A percentile compares a stretch with the other conserved stretches of the same genome.
Evolutionary conservation across 1,284 basidiomycete genomes (phyloP).

Genomic region (Vanrija pseudolonga): DNA sequence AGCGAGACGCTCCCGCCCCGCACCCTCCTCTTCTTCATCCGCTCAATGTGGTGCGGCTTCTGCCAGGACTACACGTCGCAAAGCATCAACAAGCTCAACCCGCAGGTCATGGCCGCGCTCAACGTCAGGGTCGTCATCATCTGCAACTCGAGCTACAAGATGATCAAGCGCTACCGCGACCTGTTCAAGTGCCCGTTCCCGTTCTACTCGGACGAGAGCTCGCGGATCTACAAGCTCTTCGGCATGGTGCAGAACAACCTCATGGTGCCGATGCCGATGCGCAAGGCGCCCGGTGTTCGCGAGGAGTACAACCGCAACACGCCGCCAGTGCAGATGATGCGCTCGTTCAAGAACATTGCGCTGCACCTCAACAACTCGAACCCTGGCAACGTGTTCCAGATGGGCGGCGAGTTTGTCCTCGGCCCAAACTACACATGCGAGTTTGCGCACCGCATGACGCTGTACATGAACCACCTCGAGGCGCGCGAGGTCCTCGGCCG

Average conservation of each 20-base stretch:
- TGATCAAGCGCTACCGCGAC: conserved; percentile 44
- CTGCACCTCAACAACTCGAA: conserved; percentile 27
- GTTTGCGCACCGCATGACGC: conserved; percentile 48
- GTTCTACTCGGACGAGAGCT: conserved; percentile 43
- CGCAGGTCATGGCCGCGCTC: conserved; percentile 30
- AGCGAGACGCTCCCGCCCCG: background rate
- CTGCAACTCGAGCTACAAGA: conserved; percentile 43
- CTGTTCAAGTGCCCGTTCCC: conserved; percentile 47
- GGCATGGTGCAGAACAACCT: conserved; percentile 35
- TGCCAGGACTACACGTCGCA: conserved; percentile 47
- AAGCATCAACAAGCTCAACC: conserved; percentile 39
- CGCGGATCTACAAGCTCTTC: conserved; percentile 41
- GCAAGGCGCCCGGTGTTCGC: no score
- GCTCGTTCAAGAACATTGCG: conserved; percentile 28
- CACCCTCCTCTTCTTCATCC: conserved; percentile 45
- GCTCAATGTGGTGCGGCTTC: conserved; percentile 48
- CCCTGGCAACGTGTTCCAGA: conserved; percentile 44
- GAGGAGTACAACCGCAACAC: no score
- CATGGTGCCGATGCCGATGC: no score
- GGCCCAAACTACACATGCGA: conserved; percentile 30
- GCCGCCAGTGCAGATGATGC: conserved; percentile 2
- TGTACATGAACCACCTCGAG: no score
- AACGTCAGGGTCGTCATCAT: conserved; percentile 43
- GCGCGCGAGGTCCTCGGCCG: no score
- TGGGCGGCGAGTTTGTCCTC: conserved; percentile 49